These are phyloP conservation scores for Hypoxylon sp. DNA, from an alignment of 2,329 filamentous ascomycete species.

Conservation along the genomic window DNA sequence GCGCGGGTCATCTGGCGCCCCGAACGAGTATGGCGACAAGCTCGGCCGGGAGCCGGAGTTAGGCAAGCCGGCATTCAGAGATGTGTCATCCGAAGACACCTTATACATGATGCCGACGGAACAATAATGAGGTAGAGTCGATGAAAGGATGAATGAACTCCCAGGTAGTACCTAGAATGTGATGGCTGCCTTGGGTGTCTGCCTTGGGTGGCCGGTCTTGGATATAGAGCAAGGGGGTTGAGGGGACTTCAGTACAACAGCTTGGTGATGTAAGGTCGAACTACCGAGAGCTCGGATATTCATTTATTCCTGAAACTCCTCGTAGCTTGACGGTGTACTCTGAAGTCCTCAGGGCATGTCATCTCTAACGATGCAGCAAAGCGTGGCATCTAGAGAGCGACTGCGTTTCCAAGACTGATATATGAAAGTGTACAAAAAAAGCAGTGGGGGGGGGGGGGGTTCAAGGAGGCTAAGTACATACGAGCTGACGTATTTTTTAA, in stretches of 20 bases:
- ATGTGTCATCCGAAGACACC: constrained; percentile 7
- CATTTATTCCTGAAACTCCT: not conserved
- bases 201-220: no score
- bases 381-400: not conserved
- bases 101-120: constrained; percentile 12
- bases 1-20: constrained; percentile 52
- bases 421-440: no score
- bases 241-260: constrained; percentile 5
- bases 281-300: not conserved
- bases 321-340: constrained; percentile 1
- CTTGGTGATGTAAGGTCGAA: constrained; percentile 25
- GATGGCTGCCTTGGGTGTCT: not conserved
- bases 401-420: not conserved
- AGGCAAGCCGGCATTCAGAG: constrained; percentile 17
- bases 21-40: constrained; percentile 29
- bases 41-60: not conserved
- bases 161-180: not conserved
- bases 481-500: no score
- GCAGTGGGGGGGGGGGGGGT: not conserved
- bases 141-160: not conserved
- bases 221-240: no score
- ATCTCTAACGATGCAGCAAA: not conserved
- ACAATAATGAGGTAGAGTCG: not conserved
- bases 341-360: not conserved
- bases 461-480: not conserved